Conservation (phyloP, 2,329 filamentous ascomycete species). For the Curvularia spicifera region DNA sequence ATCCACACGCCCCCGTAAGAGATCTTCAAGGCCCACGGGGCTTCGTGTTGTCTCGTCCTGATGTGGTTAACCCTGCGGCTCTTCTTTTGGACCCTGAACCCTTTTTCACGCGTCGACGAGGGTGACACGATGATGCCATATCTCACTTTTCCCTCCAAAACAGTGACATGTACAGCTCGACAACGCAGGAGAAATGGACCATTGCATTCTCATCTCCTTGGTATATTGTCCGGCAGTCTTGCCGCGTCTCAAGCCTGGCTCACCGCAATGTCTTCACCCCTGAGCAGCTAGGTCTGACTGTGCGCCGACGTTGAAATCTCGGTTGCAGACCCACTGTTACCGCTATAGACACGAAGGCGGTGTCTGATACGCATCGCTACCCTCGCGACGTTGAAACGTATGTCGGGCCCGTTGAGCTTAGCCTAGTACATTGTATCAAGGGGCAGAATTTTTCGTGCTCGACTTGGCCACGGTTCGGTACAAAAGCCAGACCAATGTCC, state of each 20-base stretch:
- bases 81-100: slow-evolving; percentile 25
- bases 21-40: slow-evolving; percentile 28
- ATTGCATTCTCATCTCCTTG: neutral
- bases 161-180: neutral
- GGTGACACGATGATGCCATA: neutral
- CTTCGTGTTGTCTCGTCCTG: slow-evolving; percentile 21
- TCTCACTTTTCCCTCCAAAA: neutral
- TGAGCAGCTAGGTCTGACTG: slow-evolving; percentile 25
- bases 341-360: slow-evolving; percentile 29
- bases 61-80: slow-evolving; percentile 31
- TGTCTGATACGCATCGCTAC: slow-evolving; percentile 27
- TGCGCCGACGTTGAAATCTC: slow-evolving; percentile 33
- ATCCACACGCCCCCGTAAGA: slow-evolving; percentile 23
- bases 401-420: slow-evolving; percentile 29
- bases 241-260: slow-evolving; percentile 6
- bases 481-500: slow-evolving; percentile 5
- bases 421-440: slow-evolving; percentile 11
- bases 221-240: neutral
- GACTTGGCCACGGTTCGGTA: neutral
- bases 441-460: slow-evolving; percentile 6
- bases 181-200: neutral
- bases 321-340: slow-evolving; percentile 27
- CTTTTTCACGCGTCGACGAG: slow-evolving; percentile 1
- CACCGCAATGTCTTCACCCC: slow-evolving; percentile 19
- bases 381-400: slow-evolving; percentile 30